Evolutionary conservation across 345 rosid genomes (phyloP).

Genomic region (Sonneratia alba): DNA sequence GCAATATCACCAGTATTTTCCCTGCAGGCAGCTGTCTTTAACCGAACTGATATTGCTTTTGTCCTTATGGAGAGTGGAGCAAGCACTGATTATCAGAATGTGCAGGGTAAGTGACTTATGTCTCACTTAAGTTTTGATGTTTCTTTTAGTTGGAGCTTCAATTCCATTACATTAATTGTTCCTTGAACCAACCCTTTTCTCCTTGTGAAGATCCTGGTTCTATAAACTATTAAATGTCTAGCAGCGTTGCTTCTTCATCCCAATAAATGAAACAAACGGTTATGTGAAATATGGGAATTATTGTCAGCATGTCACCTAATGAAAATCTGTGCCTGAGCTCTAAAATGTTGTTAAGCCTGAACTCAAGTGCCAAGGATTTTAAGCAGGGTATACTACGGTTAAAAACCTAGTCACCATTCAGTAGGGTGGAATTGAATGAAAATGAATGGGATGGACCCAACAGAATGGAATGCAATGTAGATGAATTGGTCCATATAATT

Average conservation of each 20-base stretch:
- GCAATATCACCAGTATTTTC: constrained; percentile 10
- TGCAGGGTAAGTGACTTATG: constrained; percentile 51
- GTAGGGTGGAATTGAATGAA: no score
- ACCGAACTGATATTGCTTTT: constrained; percentile 69
- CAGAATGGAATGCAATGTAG: no score
- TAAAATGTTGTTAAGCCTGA: no score
- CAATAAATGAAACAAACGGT: neutral
- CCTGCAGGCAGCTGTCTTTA: constrained; percentile 69
- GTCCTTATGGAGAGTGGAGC: constrained; percentile 78
- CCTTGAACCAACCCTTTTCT: neutral
- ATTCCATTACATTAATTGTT: neutral
- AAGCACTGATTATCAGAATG: constrained; percentile 70
- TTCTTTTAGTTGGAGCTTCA: neutral
- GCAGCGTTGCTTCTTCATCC: neutral
- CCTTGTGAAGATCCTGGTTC: neutral
- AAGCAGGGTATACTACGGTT: no score
- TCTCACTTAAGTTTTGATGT: neutral
- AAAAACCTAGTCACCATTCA: no score
- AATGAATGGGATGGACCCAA: no score
- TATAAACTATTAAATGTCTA: neutral
- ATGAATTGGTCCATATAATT: no score
- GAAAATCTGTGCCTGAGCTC: neutral
- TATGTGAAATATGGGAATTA: neutral
- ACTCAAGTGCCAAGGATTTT: no score
- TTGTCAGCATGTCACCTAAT: neutral